phyloP scores from a whole-genome alignment of 257 asterid genomes.

The Coffea eugenioides region DNA sequence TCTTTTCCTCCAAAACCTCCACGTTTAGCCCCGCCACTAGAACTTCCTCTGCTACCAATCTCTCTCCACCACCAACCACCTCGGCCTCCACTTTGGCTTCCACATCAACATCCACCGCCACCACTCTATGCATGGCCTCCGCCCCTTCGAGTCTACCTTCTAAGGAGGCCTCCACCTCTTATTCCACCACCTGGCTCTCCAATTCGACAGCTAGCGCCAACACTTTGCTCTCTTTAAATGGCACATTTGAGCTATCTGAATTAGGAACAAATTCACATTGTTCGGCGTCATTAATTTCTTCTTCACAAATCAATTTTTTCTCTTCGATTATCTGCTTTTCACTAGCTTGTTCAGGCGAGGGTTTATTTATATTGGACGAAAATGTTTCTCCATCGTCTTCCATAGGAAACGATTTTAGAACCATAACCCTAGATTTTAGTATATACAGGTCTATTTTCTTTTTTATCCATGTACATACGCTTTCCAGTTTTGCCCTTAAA shows the following conservation, averaged over 20 bases:
- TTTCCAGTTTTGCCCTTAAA: too few species aligned
- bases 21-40: background rate
- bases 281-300: slow-evolving; percentile 20
- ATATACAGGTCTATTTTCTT: background rate
- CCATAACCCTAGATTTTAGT: slow-evolving; percentile 60
- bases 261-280: slow-evolving; percentile 36
- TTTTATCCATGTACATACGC: background rate
- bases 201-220: slow-evolving; percentile 9
- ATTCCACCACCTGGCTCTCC: slow-evolving; percentile 1
- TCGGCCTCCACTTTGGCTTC: slow-evolving; percentile 17
- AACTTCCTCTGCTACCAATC: slow-evolving; percentile 9
- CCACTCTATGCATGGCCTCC: slow-evolving; percentile 12
- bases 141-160: slow-evolving; percentile 23
- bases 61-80: slow-evolving; percentile 11
- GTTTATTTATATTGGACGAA: slow-evolving; percentile 27
- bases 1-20: background rate
- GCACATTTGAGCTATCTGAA: slow-evolving; percentile 21
- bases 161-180: slow-evolving; percentile 16
- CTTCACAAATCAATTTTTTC: slow-evolving; percentile 23
- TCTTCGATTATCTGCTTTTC: slow-evolving; percentile 29
- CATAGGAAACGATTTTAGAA: slow-evolving; percentile 29
- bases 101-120: slow-evolving; percentile 18
- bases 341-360: slow-evolving; percentile 15
- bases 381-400: slow-evolving; percentile 40
- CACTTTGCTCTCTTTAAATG: slow-evolving; percentile 14